phyloP scores from a whole-genome alignment of 768 basidiomycete species.

The Kwoniella botswanensis region DNA sequence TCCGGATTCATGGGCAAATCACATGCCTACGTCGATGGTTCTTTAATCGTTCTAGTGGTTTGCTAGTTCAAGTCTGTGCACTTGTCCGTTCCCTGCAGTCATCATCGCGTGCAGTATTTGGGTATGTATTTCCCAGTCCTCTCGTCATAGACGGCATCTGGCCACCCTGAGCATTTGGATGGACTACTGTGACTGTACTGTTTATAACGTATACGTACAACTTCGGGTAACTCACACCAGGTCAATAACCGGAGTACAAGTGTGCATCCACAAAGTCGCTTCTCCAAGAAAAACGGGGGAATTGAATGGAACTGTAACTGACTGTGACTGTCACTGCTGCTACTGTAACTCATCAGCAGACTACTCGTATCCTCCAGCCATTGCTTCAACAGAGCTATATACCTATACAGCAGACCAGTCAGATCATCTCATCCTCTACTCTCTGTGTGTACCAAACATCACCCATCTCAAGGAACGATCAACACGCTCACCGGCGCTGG shows the following conservation, averaged over 20 bases:
- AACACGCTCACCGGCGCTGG: too few species aligned
- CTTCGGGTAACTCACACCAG: neutral
- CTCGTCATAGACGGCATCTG: neutral
- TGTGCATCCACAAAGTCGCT: neutral
- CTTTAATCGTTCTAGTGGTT: neutral
- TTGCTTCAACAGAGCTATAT: too few species aligned
- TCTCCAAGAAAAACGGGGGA: slow-evolving; percentile 7
- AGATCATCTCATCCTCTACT: too few species aligned
- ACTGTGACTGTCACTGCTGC: too few species aligned
- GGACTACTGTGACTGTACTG: neutral
- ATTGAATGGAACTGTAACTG: neutral
- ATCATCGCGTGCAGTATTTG: too few species aligned
- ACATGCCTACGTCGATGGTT: neutral
- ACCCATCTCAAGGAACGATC: too few species aligned
- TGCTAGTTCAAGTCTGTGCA: neutral
- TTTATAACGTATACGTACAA: neutral
- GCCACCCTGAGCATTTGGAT: too few species aligned
- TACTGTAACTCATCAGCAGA: neutral
- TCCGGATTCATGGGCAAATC: neutral
- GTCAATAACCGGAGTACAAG: neutral
- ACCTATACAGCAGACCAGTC: too few species aligned
- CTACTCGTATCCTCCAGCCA: neutral
- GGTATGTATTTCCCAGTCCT: neutral
- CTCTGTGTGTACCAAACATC: too few species aligned
- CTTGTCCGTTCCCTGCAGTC: neutral